A percentile compares a stretch with the other conserved stretches of the same genome.
Evolutionary conservation across 2,329 filamentous ascomycete species (phyloP).

Genomic region (Alternaria brassicicola): DNA sequence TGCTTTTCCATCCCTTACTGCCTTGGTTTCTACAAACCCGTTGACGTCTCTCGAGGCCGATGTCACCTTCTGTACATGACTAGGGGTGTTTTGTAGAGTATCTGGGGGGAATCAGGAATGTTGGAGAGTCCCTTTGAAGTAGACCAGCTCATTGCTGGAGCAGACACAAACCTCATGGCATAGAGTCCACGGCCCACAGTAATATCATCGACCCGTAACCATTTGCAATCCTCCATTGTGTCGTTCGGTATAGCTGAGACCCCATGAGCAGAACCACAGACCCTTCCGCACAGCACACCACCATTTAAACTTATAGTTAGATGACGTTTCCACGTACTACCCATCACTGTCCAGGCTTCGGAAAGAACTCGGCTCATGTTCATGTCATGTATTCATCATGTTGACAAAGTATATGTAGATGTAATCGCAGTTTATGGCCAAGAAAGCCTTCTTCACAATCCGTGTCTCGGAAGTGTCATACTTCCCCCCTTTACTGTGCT

Average conservation of each 20-base stretch:
- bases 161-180: neutral
- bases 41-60: neutral
- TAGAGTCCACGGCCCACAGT: neutral
- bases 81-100: neutral
- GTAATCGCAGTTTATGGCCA: slow-evolving; percentile 8
- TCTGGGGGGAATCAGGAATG: neutral
- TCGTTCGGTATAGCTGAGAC: neutral
- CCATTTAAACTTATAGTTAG: neutral
- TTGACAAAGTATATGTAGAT: slow-evolving; percentile 3
- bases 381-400: slow-evolving; percentile 10
- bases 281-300: neutral
- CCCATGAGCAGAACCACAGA: neutral
- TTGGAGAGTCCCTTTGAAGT: neutral
- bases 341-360: neutral
- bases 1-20: too few species aligned
- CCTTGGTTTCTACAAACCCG: neutral
- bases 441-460: slow-evolving; percentile 4
- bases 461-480: neutral
- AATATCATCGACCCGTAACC: neutral
- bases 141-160: slow-evolving; percentile 7
- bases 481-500: neutral
- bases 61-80: neutral
- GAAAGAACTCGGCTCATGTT: neutral
- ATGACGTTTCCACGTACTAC: too few species aligned
- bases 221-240: neutral